Conservation (phyloP, 2,329 filamentous ascomycete species). For the Trichoderma brevicompactum region DNA sequence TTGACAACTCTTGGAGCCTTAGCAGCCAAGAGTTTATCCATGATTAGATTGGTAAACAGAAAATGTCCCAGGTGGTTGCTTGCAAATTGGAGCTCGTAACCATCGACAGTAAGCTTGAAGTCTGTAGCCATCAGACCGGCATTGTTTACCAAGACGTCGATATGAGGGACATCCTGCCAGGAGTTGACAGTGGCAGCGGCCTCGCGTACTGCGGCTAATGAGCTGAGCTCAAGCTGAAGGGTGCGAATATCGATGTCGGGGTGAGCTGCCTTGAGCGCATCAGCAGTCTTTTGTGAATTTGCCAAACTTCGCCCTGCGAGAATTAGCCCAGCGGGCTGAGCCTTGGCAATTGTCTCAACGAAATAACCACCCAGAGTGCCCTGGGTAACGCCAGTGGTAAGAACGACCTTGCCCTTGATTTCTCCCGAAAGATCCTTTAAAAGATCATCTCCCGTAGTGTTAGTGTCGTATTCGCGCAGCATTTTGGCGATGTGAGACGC, state of each 20-base stretch:
- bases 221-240: conserved; percentile 46
- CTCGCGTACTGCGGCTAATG: conserved; percentile 43
- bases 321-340: conserved; percentile 48
- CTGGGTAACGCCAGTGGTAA: conserved; percentile 49
- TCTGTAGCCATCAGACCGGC: conserved; percentile 48
- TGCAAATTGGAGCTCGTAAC: conserved; percentile 43
- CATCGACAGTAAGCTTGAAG: conserved; percentile 43
- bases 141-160: conserved; percentile 50
- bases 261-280: conserved; percentile 40
- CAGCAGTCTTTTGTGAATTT: conserved; percentile 46
- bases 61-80: conserved; percentile 48
- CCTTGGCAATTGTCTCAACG: conserved; percentile 45
- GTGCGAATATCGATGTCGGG: conserved; percentile 41
- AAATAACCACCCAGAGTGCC: conserved; percentile 47
- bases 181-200: conserved; percentile 43
- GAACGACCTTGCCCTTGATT: conserved; percentile 42
- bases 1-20: conserved; percentile 46
- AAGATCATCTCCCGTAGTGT: conserved; percentile 33
- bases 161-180: conserved; percentile 35
- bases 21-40: conserved; percentile 38
- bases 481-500: background rate
- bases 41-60: conserved; percentile 46
- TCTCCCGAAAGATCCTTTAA: conserved; percentile 31
- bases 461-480: conserved; percentile 12
- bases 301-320: conserved; percentile 50